Base-by-base conservation (phyloP, 805 yeast genomes). In the Wickerhamiella lipophila region DNA sequence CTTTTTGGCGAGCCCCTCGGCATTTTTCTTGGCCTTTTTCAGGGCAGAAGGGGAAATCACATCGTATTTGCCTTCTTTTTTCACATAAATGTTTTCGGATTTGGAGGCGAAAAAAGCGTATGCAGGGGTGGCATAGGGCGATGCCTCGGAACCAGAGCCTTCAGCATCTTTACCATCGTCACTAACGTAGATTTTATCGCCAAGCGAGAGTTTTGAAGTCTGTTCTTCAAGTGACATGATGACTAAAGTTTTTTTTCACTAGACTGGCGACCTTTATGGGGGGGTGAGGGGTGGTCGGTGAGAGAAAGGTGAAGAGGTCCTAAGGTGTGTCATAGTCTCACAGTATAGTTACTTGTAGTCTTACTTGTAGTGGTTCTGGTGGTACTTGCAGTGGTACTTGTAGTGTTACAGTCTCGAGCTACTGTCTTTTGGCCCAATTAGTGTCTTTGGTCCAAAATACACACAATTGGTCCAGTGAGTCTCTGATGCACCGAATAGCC, bases 21-120 rank as follows among this genome's bases (percentile, higher is more conserved):
- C 92, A 52, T 95, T 96, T 66, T 92, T 92, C 67, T 84, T 85
- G 58, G 97, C 96, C 69, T 89, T 92, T 71, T 92, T 92, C 63
- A 89, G 69, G 6, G 95, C 96, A 47, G 94, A 79, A 4, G 95
- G 86, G 15, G 87, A 72, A 62, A 94, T 88, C 59, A 82, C 89
- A 56, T 70, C 75, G 63, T 75, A 89, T 26, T 67, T 78, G 36
- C 73, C 76, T 35, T 68, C 69, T 56, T 79, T 81, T 67, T 71
- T 78, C 35, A 81, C 75, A 40, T 74, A 68, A 34, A 83, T 62
- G 59, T 76, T 77, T 52, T 79, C 72, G 53, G 39, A 55, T 55
- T 54, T 75, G 44, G 63, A 55, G 18, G 60, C 55, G 58, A 63
- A 81, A 36, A 82, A 60, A 2, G 96, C 99, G 63, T 65, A 89